Percentiles rank a stretch among this genome's conserved stretches.
Conservation (phyloP, 345 rosid genomes). For the Iberis pinnata region DNA sequence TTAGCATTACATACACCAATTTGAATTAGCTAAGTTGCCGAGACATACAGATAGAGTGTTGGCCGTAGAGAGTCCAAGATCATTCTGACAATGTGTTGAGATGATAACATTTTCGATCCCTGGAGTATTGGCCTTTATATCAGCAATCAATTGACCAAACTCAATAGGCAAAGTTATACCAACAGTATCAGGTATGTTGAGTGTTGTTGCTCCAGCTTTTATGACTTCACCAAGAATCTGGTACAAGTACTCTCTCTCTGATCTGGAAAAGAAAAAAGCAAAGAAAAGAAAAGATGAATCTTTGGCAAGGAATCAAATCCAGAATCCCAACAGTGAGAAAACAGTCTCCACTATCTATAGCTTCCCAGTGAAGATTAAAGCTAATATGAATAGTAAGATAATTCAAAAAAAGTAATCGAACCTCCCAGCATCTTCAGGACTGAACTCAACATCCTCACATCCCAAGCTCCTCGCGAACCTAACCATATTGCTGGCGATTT, state of each 20-base stretch:
- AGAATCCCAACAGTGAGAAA: too few species aligned
- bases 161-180: slow-evolving; percentile 74
- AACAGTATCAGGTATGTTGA: slow-evolving; percentile 94
- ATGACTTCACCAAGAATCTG: slow-evolving; percentile 83
- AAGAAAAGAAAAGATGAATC: too few species aligned
- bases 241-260: slow-evolving; percentile 75
- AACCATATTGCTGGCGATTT: slow-evolving; percentile 73
- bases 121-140: slow-evolving; percentile 77
- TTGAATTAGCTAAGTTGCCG: not conserved
- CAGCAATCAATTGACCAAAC: slow-evolving; percentile 80
- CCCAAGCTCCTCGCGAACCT: slow-evolving; percentile 72
- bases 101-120: slow-evolving; percentile 82
- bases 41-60: slow-evolving; percentile 71
- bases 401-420: slow-evolving; percentile 50
- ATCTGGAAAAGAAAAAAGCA: slow-evolving; percentile 34
- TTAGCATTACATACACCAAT: slow-evolving; percentile 12
- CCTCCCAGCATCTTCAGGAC: slow-evolving; percentile 98
- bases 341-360: too few species aligned
- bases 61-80: slow-evolving; percentile 99
- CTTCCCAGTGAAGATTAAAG: too few species aligned
- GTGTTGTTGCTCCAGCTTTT: slow-evolving; percentile 93
- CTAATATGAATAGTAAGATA: too few species aligned
- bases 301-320: slow-evolving; percentile 38
- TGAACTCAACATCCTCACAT: slow-evolving; percentile 83
- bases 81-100: slow-evolving; percentile 97